A percentile compares a stretch with the other conserved stretches of the same genome.
Conservation (phyloP, 176 grass and related monocot genomes). For the Rhipidocladum racemiflorum region DNA sequence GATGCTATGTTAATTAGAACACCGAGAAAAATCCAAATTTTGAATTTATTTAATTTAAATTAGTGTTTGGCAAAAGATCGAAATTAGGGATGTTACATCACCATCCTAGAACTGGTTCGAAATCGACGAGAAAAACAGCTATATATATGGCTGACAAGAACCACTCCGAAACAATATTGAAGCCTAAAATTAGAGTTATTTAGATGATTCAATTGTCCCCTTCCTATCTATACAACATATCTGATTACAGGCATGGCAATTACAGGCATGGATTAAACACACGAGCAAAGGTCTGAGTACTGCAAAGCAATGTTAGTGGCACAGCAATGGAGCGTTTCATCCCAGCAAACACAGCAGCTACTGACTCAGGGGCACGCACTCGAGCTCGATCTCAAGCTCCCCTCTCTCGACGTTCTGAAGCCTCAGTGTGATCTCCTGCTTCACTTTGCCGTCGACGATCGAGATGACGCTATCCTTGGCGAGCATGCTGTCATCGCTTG, state of each 20-base stretch:
- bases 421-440: constrained; percentile 67
- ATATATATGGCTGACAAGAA: neutral
- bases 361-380: constrained; percentile 87
- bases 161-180: neutral
- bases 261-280: constrained; percentile 27
- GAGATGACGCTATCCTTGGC: constrained; percentile 70
- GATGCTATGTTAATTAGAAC: too few relatives aligned
- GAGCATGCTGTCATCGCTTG: constrained; percentile 52
- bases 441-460: constrained; percentile 58
- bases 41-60: too few relatives aligned
- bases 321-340: constrained; percentile 9
- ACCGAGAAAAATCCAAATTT: too few relatives aligned
- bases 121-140: too few relatives aligned
- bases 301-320: neutral
- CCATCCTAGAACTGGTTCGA: too few relatives aligned
- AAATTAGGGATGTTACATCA: too few relatives aligned
- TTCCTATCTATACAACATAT: constrained; percentile 39
- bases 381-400: constrained; percentile 80
- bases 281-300: neutral
- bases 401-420: constrained; percentile 90
- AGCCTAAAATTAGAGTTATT: constrained; percentile 27
- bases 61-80: too few relatives aligned
- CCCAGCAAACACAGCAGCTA: constrained; percentile 26
- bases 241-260: constrained; percentile 17
- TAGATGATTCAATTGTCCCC: neutral